Conservation (phyloP, 192 early-diverging fungal genomes). For the Lobosporangium transversale region DNA sequence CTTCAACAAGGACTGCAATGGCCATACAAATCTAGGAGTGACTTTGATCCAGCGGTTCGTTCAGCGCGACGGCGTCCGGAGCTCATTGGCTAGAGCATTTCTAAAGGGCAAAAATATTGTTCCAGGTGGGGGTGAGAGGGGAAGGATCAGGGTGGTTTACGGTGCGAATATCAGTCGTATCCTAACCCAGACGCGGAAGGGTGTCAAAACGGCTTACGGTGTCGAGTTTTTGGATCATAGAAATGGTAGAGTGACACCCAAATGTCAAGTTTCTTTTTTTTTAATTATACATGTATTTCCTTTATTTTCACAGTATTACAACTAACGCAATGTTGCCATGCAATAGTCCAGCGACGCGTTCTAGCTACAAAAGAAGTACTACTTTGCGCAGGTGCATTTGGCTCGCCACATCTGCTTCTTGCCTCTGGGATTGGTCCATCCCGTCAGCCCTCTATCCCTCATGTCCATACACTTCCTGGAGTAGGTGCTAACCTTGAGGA, state of each 20-base stretch:
- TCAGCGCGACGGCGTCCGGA: slow-evolving; percentile 1
- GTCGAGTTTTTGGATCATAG: slow-evolving; percentile 20
- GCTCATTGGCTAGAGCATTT: slow-evolving; percentile 14
- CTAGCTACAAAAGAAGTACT: slow-evolving; percentile 43
- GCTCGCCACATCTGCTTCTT: slow-evolving; percentile 43
- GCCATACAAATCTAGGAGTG: slow-evolving; percentile 9
- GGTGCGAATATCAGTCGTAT: slow-evolving; percentile 6
- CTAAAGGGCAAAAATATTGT: slow-evolving; percentile 20
- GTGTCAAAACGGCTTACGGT: slow-evolving; percentile 12
- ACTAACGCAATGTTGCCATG: not conserved
- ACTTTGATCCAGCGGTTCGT: slow-evolving; percentile 11
- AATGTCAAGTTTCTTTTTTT: not conserved
- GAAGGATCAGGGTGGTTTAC: slow-evolving; percentile 13
- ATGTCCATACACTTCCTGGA: slow-evolving; percentile 35
- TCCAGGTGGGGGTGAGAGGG: slow-evolving; percentile 18
- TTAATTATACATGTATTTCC: not conserved
- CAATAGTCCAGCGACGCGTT: slow-evolving; percentile 9
- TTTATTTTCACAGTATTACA: not conserved
- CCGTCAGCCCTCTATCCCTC: slow-evolving; percentile 18
- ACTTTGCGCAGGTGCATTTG: slow-evolving; percentile 48
- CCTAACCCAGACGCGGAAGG: slow-evolving; percentile 1
- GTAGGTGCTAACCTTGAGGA: slow-evolving; percentile 54
- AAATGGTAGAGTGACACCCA: slow-evolving; percentile 1
- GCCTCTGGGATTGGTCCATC: slow-evolving; percentile 49
- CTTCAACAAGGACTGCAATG: not conserved